A percentile compares a stretch with the other conserved stretches of the same genome.
Conservation (phyloP, 805 yeast species). For the Monosporozyma unispora region DNA sequence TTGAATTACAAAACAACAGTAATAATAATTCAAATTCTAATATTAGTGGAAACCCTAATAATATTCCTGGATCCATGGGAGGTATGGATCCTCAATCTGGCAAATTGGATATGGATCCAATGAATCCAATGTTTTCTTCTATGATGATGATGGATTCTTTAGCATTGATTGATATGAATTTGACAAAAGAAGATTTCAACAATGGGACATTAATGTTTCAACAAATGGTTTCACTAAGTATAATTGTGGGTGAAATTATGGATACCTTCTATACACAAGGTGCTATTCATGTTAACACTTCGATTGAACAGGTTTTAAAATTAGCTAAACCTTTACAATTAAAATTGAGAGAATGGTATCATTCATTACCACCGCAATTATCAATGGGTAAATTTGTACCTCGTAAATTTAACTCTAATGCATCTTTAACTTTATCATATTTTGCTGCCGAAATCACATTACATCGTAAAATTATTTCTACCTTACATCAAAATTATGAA, state of each 20-base stretch:
- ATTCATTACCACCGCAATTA: constrained; percentile 52
- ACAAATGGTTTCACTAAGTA: constrained; percentile 56
- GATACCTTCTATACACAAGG: constrained; percentile 63
- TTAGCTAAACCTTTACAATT: constrained; percentile 77
- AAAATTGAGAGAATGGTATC: constrained; percentile 67
- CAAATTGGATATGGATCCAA: not conserved
- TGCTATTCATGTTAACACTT: constrained; percentile 47
- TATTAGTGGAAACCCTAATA: not conserved
- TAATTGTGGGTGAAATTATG: constrained; percentile 62
- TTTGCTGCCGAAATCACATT: constrained; percentile 83
- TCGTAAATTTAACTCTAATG: constrained; percentile 60
- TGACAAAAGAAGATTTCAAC: constrained; percentile 47
- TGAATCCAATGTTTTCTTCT: not conserved
- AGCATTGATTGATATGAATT: constrained; percentile 22
- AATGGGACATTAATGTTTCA: constrained; percentile 63
- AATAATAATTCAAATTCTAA: not conserved
- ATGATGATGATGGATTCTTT: constrained; percentile 11
- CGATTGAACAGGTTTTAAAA: constrained; percentile 59
- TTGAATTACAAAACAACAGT: constrained; percentile 3
- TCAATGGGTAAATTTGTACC: constrained; percentile 56
- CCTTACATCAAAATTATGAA: constrained; percentile 27
- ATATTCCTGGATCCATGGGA: not conserved
- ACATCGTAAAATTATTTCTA: constrained; percentile 66
- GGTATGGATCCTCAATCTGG: constrained; percentile 1
- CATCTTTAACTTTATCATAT: constrained; percentile 73